Conservation (phyloP, 1,139 yeast genomes). For the Pichia norvegensis region DNA sequence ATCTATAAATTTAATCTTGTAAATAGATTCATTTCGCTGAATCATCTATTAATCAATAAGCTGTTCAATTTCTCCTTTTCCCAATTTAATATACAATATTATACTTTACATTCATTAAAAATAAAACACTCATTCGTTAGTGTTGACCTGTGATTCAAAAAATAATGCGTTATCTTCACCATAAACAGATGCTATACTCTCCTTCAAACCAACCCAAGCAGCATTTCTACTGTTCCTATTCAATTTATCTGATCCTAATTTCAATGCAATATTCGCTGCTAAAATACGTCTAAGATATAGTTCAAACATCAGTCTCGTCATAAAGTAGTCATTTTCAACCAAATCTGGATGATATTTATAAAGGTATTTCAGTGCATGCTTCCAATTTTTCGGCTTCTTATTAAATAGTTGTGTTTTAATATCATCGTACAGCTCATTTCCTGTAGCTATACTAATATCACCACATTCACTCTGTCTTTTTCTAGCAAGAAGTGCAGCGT, state of each 20-base stretch:
- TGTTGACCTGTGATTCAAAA: slow-evolving; percentile 11
- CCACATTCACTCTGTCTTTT: slow-evolving; percentile 20
- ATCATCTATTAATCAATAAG: no score
- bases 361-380: slow-evolving; percentile 11
- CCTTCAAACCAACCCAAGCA: slow-evolving; percentile 13
- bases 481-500: neutral
- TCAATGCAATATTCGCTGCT: slow-evolving; percentile 22
- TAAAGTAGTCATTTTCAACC: slow-evolving; percentile 20
- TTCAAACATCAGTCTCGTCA: slow-evolving; percentile 22
- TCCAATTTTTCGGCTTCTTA: slow-evolving; percentile 15
- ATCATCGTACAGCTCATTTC: slow-evolving; percentile 18
- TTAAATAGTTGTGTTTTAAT: slow-evolving; percentile 16
- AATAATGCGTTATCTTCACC: slow-evolving; percentile 21
- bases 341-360: slow-evolving; percentile 14
- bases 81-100: neutral
- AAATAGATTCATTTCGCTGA: no score
- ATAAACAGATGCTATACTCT: slow-evolving; percentile 15
- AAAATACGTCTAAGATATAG: slow-evolving; percentile 24
- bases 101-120: neutral
- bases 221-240: slow-evolving; percentile 13
- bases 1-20: neutral
- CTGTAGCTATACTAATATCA: slow-evolving; percentile 23
- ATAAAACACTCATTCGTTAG: neutral
- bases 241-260: slow-evolving; percentile 19
- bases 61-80: no score